Base-by-base conservation (phyloP, 352 stramenopile species). In the Halophytophthora batemanensis region DNA sequence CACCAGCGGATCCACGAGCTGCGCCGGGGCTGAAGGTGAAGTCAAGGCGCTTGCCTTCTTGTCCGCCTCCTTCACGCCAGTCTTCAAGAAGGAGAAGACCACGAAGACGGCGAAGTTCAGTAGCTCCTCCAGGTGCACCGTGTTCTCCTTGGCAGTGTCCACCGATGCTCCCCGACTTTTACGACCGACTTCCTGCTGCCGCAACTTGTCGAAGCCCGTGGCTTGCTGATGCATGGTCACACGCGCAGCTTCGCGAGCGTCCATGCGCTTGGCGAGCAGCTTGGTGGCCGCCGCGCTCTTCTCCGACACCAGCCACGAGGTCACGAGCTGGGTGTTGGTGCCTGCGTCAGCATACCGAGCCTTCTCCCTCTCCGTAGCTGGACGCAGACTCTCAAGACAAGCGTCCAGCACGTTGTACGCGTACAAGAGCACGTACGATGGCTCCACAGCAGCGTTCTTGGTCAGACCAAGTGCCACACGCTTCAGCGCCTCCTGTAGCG, bases 1-100 rank as follows among this genome's bases (percentile, higher is more conserved):
- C 23, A 98, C 82, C 53, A 98, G 93, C 14, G 94, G 94, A 57
- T 98, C 92, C 3, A 97, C 69, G 54, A 98, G 86, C 28, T 69
- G 47, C 25, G 66, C 34, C n/a, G 74, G 54, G 18, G 69, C 52
- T 44, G 53, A 22, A 63, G 60, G 45, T 53, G 58, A 35, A 31
- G 25, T 8, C 21, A 38, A 38, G 28, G 57, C 61, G 2, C 18
- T 47, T 19, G 14, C 33, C 6, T 61, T 51, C 6, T 39, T 31
- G 14, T 54, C 48, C 15, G 56, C 43, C 1, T 61, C 52, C 44
- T 69, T 66, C 1, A 38, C 42, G 25, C 44, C 71, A 6, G 62
- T 66, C 28, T 74, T 69, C 1, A 93, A 53, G 47, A 90, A 82
- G n/a, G 79, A 76, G 37, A 85, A 90, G 3, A 91, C 63, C 55